These are phyloP conservation scores for Angophora floribunda DNA, from an alignment of 345 rosid genomes.

Conservation along the genomic window DNA sequence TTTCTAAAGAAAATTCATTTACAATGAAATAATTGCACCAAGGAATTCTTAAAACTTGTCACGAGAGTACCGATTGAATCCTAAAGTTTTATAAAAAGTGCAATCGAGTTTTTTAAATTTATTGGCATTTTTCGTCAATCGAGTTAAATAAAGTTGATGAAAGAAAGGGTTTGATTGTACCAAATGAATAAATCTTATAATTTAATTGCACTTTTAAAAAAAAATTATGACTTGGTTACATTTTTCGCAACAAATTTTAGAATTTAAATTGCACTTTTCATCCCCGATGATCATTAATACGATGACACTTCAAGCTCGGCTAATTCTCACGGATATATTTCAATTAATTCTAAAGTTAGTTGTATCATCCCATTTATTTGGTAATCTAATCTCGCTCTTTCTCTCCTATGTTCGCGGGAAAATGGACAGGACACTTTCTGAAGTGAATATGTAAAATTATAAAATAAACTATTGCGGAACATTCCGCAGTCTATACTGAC, in stretches of 20 bases:
- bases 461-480: background rate
- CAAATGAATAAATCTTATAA: fast-evolving
- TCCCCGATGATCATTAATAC: too few relatives aligned
- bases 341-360: background rate
- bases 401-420: background rate
- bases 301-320: background rate
- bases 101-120: fast-evolving
- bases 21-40: too few relatives aligned
- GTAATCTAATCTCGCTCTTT: background rate
- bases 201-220: too few relatives aligned
- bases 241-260: fast-evolving
- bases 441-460: background rate
- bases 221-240: fast-evolving
- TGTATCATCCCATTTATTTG: background rate
- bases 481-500: background rate
- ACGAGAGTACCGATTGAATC: background rate
- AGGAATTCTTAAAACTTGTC: too few relatives aligned
- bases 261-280: too few relatives aligned
- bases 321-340: background rate
- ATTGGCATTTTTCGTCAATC: background rate
- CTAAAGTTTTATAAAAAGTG: background rate
- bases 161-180: background rate
- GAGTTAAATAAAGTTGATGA: background rate
- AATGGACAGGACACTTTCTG: background rate
- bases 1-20: too few relatives aligned